Base-by-base conservation (phyloP, 139 green algal species). In the Chlorella ohadii region DNA sequence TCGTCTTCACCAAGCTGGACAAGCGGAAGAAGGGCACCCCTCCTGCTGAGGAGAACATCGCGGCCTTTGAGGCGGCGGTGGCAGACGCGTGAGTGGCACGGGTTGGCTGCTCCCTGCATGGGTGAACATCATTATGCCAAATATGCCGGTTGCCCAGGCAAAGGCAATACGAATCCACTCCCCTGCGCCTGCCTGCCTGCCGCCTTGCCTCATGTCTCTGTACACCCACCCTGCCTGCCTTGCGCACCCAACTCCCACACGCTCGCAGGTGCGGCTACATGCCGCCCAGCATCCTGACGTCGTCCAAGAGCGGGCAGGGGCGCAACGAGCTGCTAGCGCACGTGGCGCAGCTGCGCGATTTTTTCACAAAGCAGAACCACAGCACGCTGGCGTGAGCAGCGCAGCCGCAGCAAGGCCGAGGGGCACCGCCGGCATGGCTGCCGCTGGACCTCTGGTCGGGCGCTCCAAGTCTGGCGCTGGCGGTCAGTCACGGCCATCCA, bases 1-100 rank as follows among this genome's bases (percentile, higher is more conserved):
- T 99, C 5, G 92, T 99, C 23, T 97, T 95, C 78, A 96, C 94
- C n/a, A 97, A 97, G 59, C 80, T 87, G 7, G 93, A 97, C 85
- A 97, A 97, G 85, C 83, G 81, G 31, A 95, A 94, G 56, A 97
- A 97, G 87, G 87, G 88, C 5, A 38, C 31, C 15, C 74, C 88
- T 0, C 23, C 63, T 7, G 55, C 87, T 0, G 75, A 77, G 44
- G 84, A 89, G 4, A 94, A 96, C 86, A 90, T 94, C 12, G 72
- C 65, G 9, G 89, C 85, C 23, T 96, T 95, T 81, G 85, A 93
- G 78, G 57, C 79, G 57, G 38, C 67, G 38, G 31, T 31, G 19
- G 55, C 23, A 23, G 47, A 12, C 28, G n/a, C 51, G 51, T 64
- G 72, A 17, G 23, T 44, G 16, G n/a, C 16, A 5, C 16, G 20